Percentiles rank a stretch among this genome's conserved stretches.
phyloP scores from a whole-genome alignment of 305 asterid genomes.

The Fraxinus baroniana region DNA sequence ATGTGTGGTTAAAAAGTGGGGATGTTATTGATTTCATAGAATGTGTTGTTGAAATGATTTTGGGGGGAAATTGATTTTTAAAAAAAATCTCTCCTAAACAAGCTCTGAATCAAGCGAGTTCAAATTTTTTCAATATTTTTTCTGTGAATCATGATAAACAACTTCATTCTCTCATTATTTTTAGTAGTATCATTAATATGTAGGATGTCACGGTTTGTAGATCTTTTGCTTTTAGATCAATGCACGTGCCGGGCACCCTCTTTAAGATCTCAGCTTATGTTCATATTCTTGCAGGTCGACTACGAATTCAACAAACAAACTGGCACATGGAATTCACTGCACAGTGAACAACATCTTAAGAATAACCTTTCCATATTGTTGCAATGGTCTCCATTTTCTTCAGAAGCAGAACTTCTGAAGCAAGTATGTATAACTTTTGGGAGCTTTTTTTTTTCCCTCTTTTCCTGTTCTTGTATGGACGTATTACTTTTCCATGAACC shows the following conservation, averaged over 20 bases:
- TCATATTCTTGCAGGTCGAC: slow-evolving; percentile 60
- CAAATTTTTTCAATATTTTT: neutral
- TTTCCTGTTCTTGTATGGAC: neutral
- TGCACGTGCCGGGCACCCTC: slow-evolving; percentile 13
- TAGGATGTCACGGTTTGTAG: slow-evolving; percentile 7
- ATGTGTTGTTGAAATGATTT: neutral
- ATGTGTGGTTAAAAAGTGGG: neutral
- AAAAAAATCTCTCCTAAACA: neutral
- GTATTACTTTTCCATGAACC: neutral
- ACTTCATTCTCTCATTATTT: slow-evolving; percentile 16
- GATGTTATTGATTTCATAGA: neutral
- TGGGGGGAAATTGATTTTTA: neutral
- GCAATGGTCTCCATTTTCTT: slow-evolving; percentile 82
- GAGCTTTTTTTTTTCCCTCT: slow-evolving; percentile 7
- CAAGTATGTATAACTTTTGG: slow-evolving; percentile 55
- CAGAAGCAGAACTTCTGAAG: slow-evolving; percentile 72
- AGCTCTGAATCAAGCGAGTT: neutral
- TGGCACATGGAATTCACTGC: slow-evolving; percentile 55
- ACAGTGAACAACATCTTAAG: slow-evolving; percentile 41
- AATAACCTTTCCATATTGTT: slow-evolving; percentile 65
- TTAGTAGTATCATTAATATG: neutral
- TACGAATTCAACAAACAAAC: slow-evolving; percentile 48
- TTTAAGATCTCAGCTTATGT: slow-evolving; percentile 14
- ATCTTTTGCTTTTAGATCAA: slow-evolving; percentile 12
- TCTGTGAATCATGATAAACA: neutral